These are phyloP conservation scores for Cryptosporidium viatorum DNA, from an alignment of 169 alveolate genomes.

Conservation along the genomic window DNA sequence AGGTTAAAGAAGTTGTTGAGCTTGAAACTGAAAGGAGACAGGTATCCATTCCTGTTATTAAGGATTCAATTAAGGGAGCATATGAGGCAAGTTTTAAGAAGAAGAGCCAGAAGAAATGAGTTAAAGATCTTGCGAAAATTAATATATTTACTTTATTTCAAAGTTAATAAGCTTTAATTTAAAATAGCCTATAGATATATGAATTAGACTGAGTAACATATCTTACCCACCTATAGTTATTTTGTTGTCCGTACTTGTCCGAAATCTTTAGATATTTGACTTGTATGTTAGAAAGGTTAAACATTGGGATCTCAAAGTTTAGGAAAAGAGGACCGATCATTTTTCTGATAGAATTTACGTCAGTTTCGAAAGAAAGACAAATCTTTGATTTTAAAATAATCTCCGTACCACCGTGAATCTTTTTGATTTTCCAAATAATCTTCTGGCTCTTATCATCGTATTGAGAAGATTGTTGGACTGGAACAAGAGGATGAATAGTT, in stretches of 20 bases:
- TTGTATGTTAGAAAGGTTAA: conserved; percentile 91
- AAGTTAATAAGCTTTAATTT: background rate
- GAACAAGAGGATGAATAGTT: conserved; percentile 37
- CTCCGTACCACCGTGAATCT: conserved; percentile 87
- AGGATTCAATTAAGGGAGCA: conserved; percentile 60
- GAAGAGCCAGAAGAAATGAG: background rate
- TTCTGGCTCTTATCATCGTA: conserved; percentile 85
- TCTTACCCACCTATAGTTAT: conserved; percentile 96
- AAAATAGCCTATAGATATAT: conserved; percentile 87
- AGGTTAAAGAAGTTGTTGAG: background rate
- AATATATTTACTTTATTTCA: background rate
- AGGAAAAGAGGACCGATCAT: conserved; percentile 93
- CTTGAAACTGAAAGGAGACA: background rate
- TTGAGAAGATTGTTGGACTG: conserved; percentile 78
- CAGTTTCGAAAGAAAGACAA: conserved; percentile 74
- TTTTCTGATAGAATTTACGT: conserved; percentile 81
- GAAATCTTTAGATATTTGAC: conserved; percentile 92
- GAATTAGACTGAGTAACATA: conserved; percentile 93
- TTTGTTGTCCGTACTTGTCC: conserved; percentile 82
- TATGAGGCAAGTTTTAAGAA: conserved; percentile 68
- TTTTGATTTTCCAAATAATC: conserved; percentile 91
- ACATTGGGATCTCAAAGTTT: conserved; percentile 96
- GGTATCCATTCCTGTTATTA: conserved; percentile 52
- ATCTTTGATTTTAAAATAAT: conserved; percentile 68
- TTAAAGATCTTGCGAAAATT: background rate